These are phyloP conservation scores for Crithidia brevicula DNA, from an alignment of 208 protist species.

Conservation along the genomic window DNA sequence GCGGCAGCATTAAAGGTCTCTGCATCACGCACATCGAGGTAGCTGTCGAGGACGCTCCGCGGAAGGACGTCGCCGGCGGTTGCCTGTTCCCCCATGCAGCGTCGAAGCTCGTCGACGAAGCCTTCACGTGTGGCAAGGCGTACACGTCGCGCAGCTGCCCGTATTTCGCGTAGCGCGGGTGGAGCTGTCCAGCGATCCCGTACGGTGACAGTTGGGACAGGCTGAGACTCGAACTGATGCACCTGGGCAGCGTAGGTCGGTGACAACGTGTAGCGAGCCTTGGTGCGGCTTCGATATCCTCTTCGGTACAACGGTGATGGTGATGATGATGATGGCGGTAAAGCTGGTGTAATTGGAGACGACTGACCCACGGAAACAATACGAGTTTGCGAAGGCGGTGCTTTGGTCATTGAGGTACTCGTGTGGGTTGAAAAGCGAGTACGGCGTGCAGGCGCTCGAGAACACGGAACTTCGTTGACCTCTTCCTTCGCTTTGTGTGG, in stretches of 20 bases:
- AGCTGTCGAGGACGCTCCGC: slow-evolving; percentile 10
- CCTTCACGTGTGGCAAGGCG: background rate
- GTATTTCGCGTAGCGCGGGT: slow-evolving; percentile 11
- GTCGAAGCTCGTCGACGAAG: slow-evolving; percentile 21
- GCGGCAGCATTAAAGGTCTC: background rate
- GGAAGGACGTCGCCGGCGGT: slow-evolving; percentile 11
- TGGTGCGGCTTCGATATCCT: slow-evolving; percentile 25
- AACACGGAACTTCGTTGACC: too few relatives aligned
- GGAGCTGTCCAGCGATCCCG: slow-evolving; percentile 4
- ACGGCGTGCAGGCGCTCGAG: too few relatives aligned
- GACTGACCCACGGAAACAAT: background rate
- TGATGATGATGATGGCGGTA: background rate
- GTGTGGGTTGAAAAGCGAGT: too few relatives aligned
- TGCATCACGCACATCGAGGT: slow-evolving; percentile 5
- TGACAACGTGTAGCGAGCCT: slow-evolving; percentile 28
- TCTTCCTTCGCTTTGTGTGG: too few relatives aligned
- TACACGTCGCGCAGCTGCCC: background rate
- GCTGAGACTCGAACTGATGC: background rate
- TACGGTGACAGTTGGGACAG: slow-evolving; percentile 14
- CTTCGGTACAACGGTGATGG: background rate
- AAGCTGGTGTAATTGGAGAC: background rate
- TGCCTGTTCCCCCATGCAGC: background rate
- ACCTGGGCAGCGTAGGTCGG: slow-evolving; percentile 21
- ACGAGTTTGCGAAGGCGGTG: too few relatives aligned
- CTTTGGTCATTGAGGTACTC: too few relatives aligned